These are phyloP conservation scores for Hexamita inflata DNA, from an alignment of 208 protist genomes.

Conservation along the genomic window DNA sequence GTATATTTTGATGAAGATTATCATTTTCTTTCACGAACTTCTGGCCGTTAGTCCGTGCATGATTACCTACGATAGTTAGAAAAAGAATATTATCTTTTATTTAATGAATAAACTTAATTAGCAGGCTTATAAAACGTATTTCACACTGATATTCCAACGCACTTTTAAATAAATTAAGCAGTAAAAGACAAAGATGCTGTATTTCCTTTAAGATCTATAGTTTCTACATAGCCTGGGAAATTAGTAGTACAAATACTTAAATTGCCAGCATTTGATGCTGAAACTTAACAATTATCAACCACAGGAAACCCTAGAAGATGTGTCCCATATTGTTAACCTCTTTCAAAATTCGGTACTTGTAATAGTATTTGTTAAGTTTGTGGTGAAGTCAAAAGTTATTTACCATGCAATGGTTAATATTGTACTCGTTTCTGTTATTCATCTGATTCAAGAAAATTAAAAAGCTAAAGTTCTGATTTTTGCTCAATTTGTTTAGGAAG, in stretches of 20 bases:
- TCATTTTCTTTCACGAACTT: neutral
- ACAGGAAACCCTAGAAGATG: conserved; percentile 5
- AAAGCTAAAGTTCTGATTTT: conserved; percentile 6
- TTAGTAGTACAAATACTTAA: neutral
- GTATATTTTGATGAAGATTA: conserved; percentile 23
- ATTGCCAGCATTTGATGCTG: neutral
- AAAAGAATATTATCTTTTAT: conserved; percentile 1
- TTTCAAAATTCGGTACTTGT: neutral
- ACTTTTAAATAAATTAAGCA: neutral
- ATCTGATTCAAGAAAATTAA: conserved; percentile 9
- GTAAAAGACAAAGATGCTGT: neutral
- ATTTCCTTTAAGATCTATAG: neutral
- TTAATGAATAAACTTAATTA: neutral
- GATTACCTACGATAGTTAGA: neutral
- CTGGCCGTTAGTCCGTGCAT: neutral
- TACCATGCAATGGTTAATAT: neutral
- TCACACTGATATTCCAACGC: neutral
- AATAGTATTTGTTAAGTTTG: neutral
- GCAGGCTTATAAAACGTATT: neutral
- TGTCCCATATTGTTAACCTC: conserved; percentile 12
- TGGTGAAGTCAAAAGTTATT: conserved; percentile 15
- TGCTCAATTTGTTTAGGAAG: conserved; percentile 21
- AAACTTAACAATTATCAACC: neutral
- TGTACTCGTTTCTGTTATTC: conserved; percentile 25
- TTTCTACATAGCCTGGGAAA: neutral